Evolutionary conservation across 2,329 filamentous ascomycete species (phyloP), one percentile per base, ranked within the genome.

Genomic region (Cordyceps cateniannulata): DNA sequence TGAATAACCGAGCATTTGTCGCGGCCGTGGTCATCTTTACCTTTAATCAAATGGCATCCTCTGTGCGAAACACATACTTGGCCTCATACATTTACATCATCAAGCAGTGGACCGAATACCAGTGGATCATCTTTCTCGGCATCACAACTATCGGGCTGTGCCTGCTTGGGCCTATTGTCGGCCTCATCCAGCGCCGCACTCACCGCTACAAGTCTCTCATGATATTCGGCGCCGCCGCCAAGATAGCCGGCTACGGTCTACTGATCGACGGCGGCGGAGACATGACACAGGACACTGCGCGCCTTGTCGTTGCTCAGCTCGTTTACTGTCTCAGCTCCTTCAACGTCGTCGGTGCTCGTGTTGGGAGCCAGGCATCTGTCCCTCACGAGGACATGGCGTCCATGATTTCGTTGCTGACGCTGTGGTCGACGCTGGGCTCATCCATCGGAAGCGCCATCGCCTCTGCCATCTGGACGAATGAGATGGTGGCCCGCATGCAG

Each of bases 121-220:
- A 72, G 45, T 77, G 75, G 75, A 77, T 71, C 12, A 72, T 76
- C 27, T 77, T 77, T 64, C 50, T 74, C 10, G 71, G 71, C n/a
- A 71, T 71, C 63, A 75, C 73, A 1, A 77, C 73, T 22, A 71
- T 77, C 65, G 71, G 70, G 0, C 71, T 78, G 22, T 69, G 72
- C 40, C 44, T 77, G 3, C 42, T 76, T 2, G 69, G 74, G 0
- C 74, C 73, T 2, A 40, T 77, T 8, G 71, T 71, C 27, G 72
- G 72, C 48, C 64, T 74, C 9, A 64, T 73, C 25, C 75, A 77
- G 29, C 64, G 71, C 0, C 42, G 53, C 20, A 72, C 74, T 0
- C 76, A 78, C 58, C 70, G 75, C 1, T 79, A 77, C 71, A 78
- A 77, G 68, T 64, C 68, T 4, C 55, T 77, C 20, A 74, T 74